These are phyloP conservation scores for Pythium inflatum DNA, from an alignment of 352 stramenopile genomes.

Conservation along the genomic window DNA sequence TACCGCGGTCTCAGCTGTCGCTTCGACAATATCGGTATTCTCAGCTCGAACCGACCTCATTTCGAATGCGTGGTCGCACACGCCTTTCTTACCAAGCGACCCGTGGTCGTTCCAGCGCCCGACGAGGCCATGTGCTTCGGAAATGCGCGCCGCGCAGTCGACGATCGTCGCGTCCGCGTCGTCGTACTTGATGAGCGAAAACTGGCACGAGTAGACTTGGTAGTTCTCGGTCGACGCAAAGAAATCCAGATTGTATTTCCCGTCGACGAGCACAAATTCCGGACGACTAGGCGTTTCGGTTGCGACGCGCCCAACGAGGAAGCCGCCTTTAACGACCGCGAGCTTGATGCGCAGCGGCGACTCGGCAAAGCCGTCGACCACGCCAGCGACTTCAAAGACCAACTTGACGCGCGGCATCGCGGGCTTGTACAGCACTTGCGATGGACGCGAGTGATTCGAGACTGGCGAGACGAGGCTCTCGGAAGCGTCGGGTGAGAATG, in stretches of 20 bases:
- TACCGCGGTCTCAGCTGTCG: background rate
- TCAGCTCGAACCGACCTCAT: background rate
- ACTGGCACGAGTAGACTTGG: constrained; percentile 17
- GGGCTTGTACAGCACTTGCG: no score
- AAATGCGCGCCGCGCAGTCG: constrained; percentile 24
- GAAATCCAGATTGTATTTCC: constrained; percentile 5
- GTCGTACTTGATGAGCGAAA: constrained; percentile 17
- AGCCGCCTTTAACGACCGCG: constrained; percentile 3
- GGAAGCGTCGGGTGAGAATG: no score
- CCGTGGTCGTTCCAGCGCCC: constrained; percentile 14
- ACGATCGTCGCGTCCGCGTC: constrained; percentile 27
- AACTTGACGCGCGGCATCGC: constrained; percentile 12
- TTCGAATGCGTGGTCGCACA: constrained; percentile 13
- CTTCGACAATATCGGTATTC: background rate
- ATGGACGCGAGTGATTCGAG: background rate
- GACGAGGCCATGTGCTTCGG: background rate
- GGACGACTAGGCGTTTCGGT: background rate
- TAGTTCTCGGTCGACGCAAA: constrained; percentile 16
- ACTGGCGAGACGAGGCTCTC: no score
- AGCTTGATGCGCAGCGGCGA: background rate
- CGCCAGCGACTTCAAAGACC: background rate
- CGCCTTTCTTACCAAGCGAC: background rate
- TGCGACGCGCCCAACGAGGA: background rate
- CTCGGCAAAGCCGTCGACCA: constrained; percentile 9
- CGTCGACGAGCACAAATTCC: background rate